Base-by-base conservation (phyloP, 495 filamentous ascomycete species). In the Neurospora sp. region DNA sequence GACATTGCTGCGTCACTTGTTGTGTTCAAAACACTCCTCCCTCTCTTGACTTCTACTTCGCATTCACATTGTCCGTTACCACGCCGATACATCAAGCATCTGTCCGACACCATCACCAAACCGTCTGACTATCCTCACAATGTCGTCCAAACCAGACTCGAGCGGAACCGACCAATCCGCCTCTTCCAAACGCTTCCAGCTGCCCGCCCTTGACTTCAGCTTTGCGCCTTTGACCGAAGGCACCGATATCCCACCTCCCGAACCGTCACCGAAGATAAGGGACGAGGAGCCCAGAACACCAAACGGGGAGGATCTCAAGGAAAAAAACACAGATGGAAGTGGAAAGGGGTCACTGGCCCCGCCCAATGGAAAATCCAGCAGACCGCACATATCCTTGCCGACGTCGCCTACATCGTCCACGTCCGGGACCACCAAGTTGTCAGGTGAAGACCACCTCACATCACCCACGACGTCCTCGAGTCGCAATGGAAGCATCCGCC, bases 161-260 rank as follows among this genome's bases (percentile, higher is more conserved):
- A 72, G 72, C 69, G 71, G 31, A 45, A 71, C 48, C 75, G 73
- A 62, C 73, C 78, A 13, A 34, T 71, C 74, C 5, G 59, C 73
- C 42, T 36, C 73, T n/a, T 62, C 78, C 66, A 85, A 83, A 74
- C 82, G 84, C 73, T 88, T 89, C 74, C 84, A 88, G 78, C 85
- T 88, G 31, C 87, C 86, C 31, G 83, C 82, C 21, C 81, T 89
- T 28, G 80, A 86, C 72, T 79, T 87, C 77, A 82, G 82, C 21
- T 84, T 89, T 71, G 81, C 82, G 71, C 86, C 86, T 11, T 75
- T 89, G 74, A 89, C 87, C 28, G 87, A 88, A 31, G 87, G 87
- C 24, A 89, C 87, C 73, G 77, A 88, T 75, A 89, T 89, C 73
- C 87, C 87, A 43, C 86, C 87, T 45, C 87, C 87, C 8, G 77